These are phyloP conservation scores for Plectranthus barbatus DNA, from an alignment of 257 asterid genomes.

Conservation along the genomic window DNA sequence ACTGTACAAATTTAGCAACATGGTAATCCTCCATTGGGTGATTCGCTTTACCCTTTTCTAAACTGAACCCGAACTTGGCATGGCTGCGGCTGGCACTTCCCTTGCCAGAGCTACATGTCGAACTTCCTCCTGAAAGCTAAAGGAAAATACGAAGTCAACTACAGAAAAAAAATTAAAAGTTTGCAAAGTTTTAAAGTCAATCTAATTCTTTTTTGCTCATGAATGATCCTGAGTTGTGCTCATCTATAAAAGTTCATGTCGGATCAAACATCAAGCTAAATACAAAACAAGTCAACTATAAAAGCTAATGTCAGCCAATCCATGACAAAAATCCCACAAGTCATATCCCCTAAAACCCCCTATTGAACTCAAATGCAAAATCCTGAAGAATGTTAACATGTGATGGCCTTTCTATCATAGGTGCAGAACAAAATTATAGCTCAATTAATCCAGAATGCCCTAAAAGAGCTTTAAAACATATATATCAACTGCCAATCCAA, in stretches of 20 bases:
- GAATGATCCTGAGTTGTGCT: neutral
- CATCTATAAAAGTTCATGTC: neutral
- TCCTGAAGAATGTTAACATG: neutral
- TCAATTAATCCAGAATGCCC: conserved; percentile 1
- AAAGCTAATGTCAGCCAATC: neutral
- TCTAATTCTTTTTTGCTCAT: neutral
- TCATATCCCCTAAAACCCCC: neutral
- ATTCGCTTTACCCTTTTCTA: conserved; percentile 68
- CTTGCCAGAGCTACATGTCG: conserved; percentile 58
- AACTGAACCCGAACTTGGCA: conserved; percentile 67
- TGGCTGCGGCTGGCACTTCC: conserved; percentile 65
- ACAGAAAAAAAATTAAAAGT: conserved; percentile 2
- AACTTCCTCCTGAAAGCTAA: conserved; percentile 44
- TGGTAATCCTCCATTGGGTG: conserved; percentile 92
- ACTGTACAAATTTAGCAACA: conserved; percentile 58
- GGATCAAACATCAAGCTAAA: conserved; percentile 1
- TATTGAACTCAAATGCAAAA: neutral
- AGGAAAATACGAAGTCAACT: conserved; percentile 20
- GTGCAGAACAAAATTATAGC: neutral
- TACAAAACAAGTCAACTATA: neutral
- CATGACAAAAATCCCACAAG: neutral
- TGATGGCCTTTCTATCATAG: too few species aligned
- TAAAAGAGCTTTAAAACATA: neutral
- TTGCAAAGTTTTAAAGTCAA: neutral
- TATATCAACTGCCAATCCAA: neutral